A percentile compares a stretch with the other conserved stretches of the same genome.
Evolutionary conservation across 441 rosid genomes (phyloP).

Genomic region (Macaranga tanarius): DNA sequence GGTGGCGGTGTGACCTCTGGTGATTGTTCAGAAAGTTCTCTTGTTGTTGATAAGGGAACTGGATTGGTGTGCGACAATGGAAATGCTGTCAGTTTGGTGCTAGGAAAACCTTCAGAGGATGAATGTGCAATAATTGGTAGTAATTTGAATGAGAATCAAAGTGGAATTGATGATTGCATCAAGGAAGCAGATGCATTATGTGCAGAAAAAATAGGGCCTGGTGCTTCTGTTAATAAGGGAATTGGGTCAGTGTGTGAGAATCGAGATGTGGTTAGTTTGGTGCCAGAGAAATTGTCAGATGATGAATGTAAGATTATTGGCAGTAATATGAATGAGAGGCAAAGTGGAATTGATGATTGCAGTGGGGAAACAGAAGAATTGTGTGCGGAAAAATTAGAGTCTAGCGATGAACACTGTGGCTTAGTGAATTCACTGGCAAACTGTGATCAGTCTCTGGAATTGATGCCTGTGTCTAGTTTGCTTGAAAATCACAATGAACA

Average conservation of each 20-base stretch:
- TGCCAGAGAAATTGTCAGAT: slow-evolving; percentile 5
- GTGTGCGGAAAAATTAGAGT: slow-evolving; percentile 24
- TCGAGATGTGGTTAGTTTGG: slow-evolving; percentile 17
- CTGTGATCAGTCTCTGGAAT: slow-evolving; percentile 20
- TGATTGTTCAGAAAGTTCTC: too few relatives aligned
- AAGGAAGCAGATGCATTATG: slow-evolving; percentile 19
- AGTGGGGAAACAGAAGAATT: slow-evolving; percentile 19
- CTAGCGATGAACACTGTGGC: slow-evolving; percentile 12
- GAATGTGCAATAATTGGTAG: slow-evolving; percentile 15
- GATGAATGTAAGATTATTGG: slow-evolving; percentile 17
- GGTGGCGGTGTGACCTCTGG: slow-evolving; percentile 26
- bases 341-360: slow-evolving; percentile 24
- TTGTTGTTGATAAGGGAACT: slow-evolving; percentile 14
- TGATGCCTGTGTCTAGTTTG: slow-evolving; percentile 4
- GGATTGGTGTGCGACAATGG: slow-evolving; percentile 14
- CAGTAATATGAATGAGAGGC: slow-evolving; percentile 25
- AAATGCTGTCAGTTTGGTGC: slow-evolving; percentile 18
- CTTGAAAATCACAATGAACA: slow-evolving; percentile 14
- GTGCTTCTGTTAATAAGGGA: slow-evolving; percentile 12
- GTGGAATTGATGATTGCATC: slow-evolving; percentile 23
- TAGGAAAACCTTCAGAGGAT: slow-evolving; percentile 11
- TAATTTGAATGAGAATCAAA: slow-evolving; percentile 25
- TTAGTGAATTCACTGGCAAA: slow-evolving; percentile 14
- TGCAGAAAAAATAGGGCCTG: slow-evolving; percentile 24
- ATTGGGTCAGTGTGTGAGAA: slow-evolving; percentile 15